Base-by-base conservation (phyloP, 2,329 filamentous ascomycete genomes). In the Calonectria leucothoes region DNA sequence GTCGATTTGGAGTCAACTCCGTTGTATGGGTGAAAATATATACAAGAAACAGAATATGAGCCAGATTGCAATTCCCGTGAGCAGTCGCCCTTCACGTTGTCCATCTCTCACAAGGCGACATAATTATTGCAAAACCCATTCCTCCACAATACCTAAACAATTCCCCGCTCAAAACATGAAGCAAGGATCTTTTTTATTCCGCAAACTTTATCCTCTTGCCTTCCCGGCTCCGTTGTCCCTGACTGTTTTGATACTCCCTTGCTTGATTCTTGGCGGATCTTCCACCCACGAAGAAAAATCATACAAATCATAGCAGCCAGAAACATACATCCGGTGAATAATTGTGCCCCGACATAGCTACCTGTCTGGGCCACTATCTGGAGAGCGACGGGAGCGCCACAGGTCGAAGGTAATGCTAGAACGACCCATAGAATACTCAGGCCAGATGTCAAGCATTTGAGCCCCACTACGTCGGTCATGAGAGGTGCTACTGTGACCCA, bases 391-490 rank as follows among this genome's bases (percentile, higher is more conserved):
- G 90, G 89, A 76, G 93, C 91, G 37, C 91, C 89, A 76, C 93
- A 95, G 0, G 93, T 94, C 14, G 91, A 90, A 0, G 94, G 94
- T 10, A 95, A 81, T 7, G 93, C 90, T 17, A 96, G 87, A 6
- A 92, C 87, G 31, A 96, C 80, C 94, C 94, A 96, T 25, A 92
- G 89, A 23, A 96, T 87, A 66, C 91, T 94, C 42, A 96, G 83
- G 0, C 86, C 89, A 79, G 93, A 91, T 1, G 94, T 93, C 2
- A 96, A 87, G 49, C 93, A 85, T 71, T 89, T 89, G 6, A 96
- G 82, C 0, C 94, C 94, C 31, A 96, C 91, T 1, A 96, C 91
- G 82, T 96, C 94, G 4, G 93, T 93, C 8, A 90, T 90, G 10
- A 96, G 91, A 0, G 94, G 94, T 0, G 87, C 92, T 29, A 93